These are phyloP conservation scores for Zea mays DNA, from an alignment of 176 grass and related monocot species.

Conservation along the genomic window Zm-B73-REFERENCE-NAM-5.0 NC_050103.1:46436501-46437000, in stretches of 20 bases:
- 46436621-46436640: constrained; percentile 67
- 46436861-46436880: constrained; percentile 98
- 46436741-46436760: constrained; percentile 82
- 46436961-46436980: constrained; percentile 52
- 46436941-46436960: constrained; percentile 65
- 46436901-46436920: constrained; percentile 85
- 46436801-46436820: neutral
- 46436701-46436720: constrained; percentile 84
- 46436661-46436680: constrained; percentile 62
- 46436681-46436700: constrained; percentile 79
- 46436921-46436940: constrained; percentile 73
- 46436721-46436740: constrained; percentile 92
- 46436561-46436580: too few relatives aligned
- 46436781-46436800: neutral
- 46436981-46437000: constrained; percentile 44
- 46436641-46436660: constrained; percentile 88
- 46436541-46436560: neutral
- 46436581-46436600: constrained; percentile 85
- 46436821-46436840: constrained; percentile 45
- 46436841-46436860: constrained; percentile 92
- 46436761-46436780: neutral
- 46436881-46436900: constrained; percentile 89
- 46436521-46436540: neutral
- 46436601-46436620: constrained; percentile 78
- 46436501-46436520: neutral